Percentiles rank a stretch among this genome's conserved stretches.
Evolutionary conservation across 768 basidiomycete species (phyloP).

Genomic region (Cyclocybe cylindracea): DNA sequence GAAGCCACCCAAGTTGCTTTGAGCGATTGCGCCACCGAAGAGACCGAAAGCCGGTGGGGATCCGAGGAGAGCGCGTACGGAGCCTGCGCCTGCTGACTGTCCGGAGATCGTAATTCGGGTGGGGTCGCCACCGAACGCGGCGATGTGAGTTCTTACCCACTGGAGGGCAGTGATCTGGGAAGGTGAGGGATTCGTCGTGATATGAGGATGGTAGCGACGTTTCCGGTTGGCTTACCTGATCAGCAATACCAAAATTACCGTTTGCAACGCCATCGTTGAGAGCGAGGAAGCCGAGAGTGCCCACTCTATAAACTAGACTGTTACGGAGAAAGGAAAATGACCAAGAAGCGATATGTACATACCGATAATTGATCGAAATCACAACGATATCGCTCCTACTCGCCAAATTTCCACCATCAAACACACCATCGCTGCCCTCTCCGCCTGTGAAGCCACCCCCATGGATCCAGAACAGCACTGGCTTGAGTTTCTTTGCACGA

Average conservation of each 20-base stretch:
- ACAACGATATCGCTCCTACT: conserved; percentile 40
- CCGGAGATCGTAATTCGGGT: conserved; percentile 53
- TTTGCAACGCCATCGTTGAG: conserved; percentile 41
- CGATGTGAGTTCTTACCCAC: conserved; percentile 52
- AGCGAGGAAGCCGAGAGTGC: conserved; percentile 44
- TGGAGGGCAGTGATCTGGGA: conserved; percentile 35
- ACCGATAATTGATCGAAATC: conserved; percentile 45
- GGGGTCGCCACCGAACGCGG: conserved; percentile 60
- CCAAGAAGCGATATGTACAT: conserved; percentile 26
- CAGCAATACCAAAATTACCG: conserved; percentile 47
- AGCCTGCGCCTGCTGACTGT: conserved; percentile 53
- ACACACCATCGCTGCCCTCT: conserved; percentile 37
- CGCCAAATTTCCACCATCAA: conserved; percentile 44
- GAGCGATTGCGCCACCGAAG: conserved; percentile 40
- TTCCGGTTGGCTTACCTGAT: conserved; percentile 31
- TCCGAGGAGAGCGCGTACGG: conserved; percentile 39
- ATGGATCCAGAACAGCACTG: conserved; percentile 54
- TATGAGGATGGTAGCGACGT: conserved; percentile 4
- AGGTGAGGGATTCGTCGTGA: background rate
- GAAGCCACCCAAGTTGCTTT: conserved; percentile 51
- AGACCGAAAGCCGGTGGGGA: conserved; percentile 35
- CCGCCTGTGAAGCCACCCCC: conserved; percentile 48
- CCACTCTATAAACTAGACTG: conserved; percentile 27
- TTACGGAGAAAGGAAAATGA: conserved; percentile 27
- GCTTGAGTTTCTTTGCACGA: conserved; percentile 25